Percentiles rank a stretch among this genome's conserved stretches.
These are phyloP conservation scores for Populus euphratica DNA, from an alignment of 345 rosid genomes.

Conservation along the genomic window DNA sequence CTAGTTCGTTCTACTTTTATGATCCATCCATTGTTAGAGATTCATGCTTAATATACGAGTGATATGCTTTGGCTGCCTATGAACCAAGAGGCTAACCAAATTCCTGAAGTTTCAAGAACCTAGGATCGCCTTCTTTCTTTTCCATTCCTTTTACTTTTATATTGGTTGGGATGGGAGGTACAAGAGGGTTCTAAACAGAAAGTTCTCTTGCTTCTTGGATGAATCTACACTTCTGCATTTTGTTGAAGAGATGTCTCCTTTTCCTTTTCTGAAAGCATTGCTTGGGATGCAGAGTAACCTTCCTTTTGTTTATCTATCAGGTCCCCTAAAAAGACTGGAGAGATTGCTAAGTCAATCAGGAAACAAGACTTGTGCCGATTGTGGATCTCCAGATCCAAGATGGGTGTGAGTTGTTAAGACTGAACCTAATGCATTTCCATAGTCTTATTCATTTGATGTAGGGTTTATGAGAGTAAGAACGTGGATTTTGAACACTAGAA, in stretches of 20 bases:
- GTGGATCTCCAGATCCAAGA: constrained; percentile 92
- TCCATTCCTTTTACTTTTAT: no score
- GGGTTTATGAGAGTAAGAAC: background rate
- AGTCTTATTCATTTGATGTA: background rate
- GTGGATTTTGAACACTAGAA: background rate
- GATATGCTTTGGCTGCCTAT: no score
- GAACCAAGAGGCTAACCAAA: no score
- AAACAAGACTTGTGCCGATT: constrained; percentile 78
- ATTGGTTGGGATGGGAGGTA: no score
- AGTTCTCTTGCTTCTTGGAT: no score
- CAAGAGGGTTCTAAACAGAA: no score
- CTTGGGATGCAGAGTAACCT: background rate
- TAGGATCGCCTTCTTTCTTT: no score
- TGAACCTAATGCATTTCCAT: background rate
- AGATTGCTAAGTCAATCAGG: constrained; percentile 46
- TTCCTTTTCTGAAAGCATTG: background rate
- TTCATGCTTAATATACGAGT: no score
- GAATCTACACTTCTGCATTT: no score
- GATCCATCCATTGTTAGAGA: background rate
- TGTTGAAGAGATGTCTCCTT: background rate
- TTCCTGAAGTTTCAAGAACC: no score
- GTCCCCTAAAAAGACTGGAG: constrained; percentile 54
- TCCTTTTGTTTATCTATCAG: constrained; percentile 30
- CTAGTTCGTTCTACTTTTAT: background rate
- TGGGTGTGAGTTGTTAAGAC: constrained; percentile 72